These are phyloP conservation scores for Coffea canephora DNA, from an alignment of 257 asterid genomes.

Conservation along the genomic window DNA sequence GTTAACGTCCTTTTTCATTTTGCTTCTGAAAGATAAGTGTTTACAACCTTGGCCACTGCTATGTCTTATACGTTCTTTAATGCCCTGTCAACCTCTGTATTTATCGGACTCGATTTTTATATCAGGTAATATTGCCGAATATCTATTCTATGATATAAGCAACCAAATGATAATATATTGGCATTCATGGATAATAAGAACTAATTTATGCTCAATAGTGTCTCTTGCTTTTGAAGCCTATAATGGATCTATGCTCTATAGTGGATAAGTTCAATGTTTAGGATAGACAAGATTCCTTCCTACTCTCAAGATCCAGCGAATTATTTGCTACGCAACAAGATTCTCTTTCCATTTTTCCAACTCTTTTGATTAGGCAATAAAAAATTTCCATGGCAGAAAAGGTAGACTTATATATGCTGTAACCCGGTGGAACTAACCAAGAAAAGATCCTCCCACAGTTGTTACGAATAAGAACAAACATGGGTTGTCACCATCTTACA, in stretches of 20 bases:
- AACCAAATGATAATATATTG: background rate
- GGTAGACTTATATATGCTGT: background rate
- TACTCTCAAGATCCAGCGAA: background rate
- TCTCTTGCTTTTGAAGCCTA: background rate
- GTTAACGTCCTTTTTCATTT: no score
- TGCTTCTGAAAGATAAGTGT: background rate
- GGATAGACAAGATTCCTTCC: background rate
- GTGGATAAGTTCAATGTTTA: background rate
- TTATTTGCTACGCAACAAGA: background rate
- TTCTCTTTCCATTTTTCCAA: background rate
- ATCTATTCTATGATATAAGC: background rate
- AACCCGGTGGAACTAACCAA: background rate
- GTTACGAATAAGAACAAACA: background rate
- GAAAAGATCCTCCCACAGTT: background rate
- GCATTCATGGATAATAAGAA: background rate
- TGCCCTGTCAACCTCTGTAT: background rate
- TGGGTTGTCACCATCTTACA: constrained; percentile 8
- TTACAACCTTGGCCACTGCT: background rate
- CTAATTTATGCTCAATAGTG: background rate
- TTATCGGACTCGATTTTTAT: background rate
- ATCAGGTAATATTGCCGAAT: background rate
- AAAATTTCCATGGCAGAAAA: background rate
- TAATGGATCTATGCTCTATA: background rate
- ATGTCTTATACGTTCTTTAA: background rate
- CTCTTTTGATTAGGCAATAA: background rate